Base-by-base conservation (phyloP, 148 eudicot species). In the Simmondsia chinensis region DNA sequence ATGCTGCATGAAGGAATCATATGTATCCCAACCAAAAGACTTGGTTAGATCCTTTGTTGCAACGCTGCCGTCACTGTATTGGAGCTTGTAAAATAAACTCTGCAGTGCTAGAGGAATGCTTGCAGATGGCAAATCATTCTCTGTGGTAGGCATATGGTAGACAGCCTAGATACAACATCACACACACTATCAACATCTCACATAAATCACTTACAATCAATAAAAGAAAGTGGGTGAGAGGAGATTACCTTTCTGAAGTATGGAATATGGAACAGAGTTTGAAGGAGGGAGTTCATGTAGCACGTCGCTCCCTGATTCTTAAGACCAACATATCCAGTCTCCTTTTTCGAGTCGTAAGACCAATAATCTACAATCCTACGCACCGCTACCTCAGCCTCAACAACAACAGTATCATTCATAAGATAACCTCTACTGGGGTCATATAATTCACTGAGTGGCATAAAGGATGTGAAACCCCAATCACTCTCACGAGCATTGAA, bases 221-320 rank as follows among this genome's bases (percentile, higher is more conserved):
- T 17, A 46, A 21, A n/a, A n/a, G 30, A 52, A 20, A 30, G 15
- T 19, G 19, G 11, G 33, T 20, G 31, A 18, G n/a, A 20, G 54
- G 27, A 41, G 46, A 69, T 32, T 35, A 84, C 97, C 97, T 89
- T 89, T 70, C 95, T 73, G 48, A 89, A 89, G 41, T 83, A 88
- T 50, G 97, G 94, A 52, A 88, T 78, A 44, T 83, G 97, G 64
- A 77, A 88, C 26, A 77, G 75, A 31, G 94, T 83, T 60, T 88
- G 97, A 37, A 88, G 91, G 39, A 88, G 87, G 56, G 94, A 84
- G 50, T 89, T 89, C 97, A 89, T 84, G 65, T 89, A 89, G 65
- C 95, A 84, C 24, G 97, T 89, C 17, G 97, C 97, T 56, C 97
- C 97, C 63, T 89, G 97, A 60, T 89, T 89, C 76, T 89, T 89